Conservation (phyloP, 192 early-diverging fungal species). For the Globomyces pollinis-pini region DNA sequence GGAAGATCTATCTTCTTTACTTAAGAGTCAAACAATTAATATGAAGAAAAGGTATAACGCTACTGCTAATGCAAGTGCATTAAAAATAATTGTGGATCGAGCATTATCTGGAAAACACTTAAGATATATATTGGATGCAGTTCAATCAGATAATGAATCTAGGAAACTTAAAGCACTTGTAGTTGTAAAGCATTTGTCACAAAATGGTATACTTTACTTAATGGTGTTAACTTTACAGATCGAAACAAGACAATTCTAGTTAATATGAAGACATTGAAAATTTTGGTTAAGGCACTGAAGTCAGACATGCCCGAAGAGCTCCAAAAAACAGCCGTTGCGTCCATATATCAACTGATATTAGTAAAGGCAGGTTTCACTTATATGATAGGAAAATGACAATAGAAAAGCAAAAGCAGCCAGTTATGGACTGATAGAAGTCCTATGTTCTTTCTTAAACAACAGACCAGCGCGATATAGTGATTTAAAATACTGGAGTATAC, state of each 20-base stretch:
- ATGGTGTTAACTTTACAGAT: constrained; percentile 5
- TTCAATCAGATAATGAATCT: constrained; percentile 13
- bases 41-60: background rate
- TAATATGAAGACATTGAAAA: background rate
- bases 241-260: background rate
- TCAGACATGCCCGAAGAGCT: constrained; percentile 26
- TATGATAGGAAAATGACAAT: constrained; percentile 33
- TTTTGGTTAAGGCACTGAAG: constrained; percentile 10
- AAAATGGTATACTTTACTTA: background rate
- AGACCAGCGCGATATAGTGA: constrained; percentile 57
- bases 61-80: constrained; percentile 37
- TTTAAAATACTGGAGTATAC: constrained; percentile 65
- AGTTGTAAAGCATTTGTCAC: background rate
- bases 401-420: constrained; percentile 52
- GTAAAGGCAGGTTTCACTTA: constrained; percentile 8
- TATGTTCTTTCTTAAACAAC: constrained; percentile 47
- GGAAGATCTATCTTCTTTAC: background rate
- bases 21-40: background rate
- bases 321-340: constrained; percentile 50
- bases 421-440: constrained; percentile 51
- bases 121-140: background rate
- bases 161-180: constrained; percentile 9
- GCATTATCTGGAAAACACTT: constrained; percentile 56
- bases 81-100: constrained; percentile 63
- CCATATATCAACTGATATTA: constrained; percentile 55